Evolutionary conservation across 768 basidiomycete genomes (phyloP), one percentile per base, ranked within the genome.

Genomic region (Tylopilus balloui): DNA sequence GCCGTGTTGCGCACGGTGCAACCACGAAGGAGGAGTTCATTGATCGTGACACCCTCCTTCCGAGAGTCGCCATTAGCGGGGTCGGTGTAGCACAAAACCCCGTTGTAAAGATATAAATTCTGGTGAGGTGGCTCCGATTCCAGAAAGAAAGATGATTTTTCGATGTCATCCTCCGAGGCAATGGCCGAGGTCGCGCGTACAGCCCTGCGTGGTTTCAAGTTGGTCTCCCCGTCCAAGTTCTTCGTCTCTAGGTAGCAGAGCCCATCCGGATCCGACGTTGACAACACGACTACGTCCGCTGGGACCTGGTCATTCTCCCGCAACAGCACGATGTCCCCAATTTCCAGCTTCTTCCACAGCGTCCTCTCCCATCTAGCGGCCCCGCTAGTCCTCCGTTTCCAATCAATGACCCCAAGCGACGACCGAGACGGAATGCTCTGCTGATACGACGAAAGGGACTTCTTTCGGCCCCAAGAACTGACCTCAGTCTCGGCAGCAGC

Each of bases 331-430:
- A 97, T 70, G 63, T 98, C 95, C n/a, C 95, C 95, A 11, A 97
- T 93, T 63, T 96, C 93, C 37, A 98, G 76, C 74, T 98, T 97
- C 76, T 98, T 97, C 95, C 95, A 98, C 2, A 98, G 72, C 13
- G 95, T 98, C 47, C 95, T 75, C 63, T 97, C 93, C 95, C 95
- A 98, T 23, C 77, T 75, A 2, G 91, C 84, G 4, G 83, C 79
- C 0, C 92, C 92, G 3, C 73, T 73, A 3, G 78, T 70, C 31
- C 79, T 81, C 41, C 81, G 81, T 40, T 71, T 74, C 79, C 84
- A 92, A 63, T 95, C 86, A n/a, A 96, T 72, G 25, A 92, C 91
- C 12, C 91, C 88, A 7, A 77, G 55, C 20, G 76, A 79, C 12
- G 78, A 71, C 4, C 75, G 77, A 14, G 81, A 80, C 47, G 72